Evolutionary conservation across 106 monocot species (phyloP).

Genomic region (Allium cepa): DNA sequence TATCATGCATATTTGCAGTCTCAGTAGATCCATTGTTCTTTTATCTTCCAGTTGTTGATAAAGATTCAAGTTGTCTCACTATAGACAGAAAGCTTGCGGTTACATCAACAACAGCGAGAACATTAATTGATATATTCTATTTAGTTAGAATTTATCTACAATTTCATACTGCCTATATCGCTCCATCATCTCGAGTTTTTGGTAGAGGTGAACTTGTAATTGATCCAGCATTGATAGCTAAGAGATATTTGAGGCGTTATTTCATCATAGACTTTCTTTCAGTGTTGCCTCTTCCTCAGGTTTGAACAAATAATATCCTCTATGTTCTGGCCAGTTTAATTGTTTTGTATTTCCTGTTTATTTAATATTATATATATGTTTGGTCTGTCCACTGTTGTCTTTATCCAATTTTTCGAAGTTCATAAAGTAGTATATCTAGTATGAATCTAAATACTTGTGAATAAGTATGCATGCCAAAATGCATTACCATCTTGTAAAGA

Average conservation of each 20-base stretch:
- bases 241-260: conserved; percentile 46
- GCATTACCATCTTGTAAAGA: no score
- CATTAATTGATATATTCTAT: conserved; percentile 78
- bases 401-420: background rate
- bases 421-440: no score
- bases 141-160: conserved; percentile 62
- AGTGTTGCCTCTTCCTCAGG: conserved; percentile 91
- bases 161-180: conserved; percentile 78
- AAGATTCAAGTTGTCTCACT: conserved; percentile 50
- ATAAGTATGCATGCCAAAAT: no score
- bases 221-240: conserved; percentile 65
- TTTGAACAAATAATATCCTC: conserved; percentile 10
- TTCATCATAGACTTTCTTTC: conserved; percentile 77
- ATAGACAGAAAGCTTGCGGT: conserved; percentile 66
- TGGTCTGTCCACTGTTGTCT: background rate
- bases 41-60: conserved; percentile 63
- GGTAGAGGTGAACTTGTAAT: conserved; percentile 91
- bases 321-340: conserved; percentile 2
- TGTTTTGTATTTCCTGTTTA: background rate
- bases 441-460: no score
- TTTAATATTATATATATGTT: background rate
- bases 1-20: conserved; percentile 65
- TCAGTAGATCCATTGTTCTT: conserved; percentile 87
- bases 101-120: conserved; percentile 55
- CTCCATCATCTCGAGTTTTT: conserved; percentile 94